Base-by-base conservation (phyloP, 164 flowering plant genomes). In the Taxillus chinensis region DNA sequence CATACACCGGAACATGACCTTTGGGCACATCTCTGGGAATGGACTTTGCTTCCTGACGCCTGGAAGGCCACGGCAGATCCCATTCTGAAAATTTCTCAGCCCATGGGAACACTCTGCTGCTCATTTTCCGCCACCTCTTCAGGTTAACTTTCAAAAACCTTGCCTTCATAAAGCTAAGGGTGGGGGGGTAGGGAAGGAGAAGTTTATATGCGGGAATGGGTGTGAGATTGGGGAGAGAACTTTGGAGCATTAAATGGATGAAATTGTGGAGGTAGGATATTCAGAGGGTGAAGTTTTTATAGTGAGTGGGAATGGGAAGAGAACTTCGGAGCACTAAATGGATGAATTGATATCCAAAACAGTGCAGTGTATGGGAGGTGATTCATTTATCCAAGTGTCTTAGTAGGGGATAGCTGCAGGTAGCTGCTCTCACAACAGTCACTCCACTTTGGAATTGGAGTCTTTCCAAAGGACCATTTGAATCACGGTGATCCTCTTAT, bases 1-100 rank as follows among this genome's bases (percentile, higher is more conserved):
- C 95, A 50, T 91, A 88, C 5, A 91, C 89, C 13, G 84, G 95
- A 60, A 91, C 62, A 67, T 91, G 97, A 56, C 97, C 97, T 76
- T 77, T 88, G 3, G 97, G 97, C 12, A 90, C 97, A 68, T 87
- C 95, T 62, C 55, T 79, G 2, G 97, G 97, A 39, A 88, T 79
- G 41, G 57, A 45, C 14, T 10, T 14, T 7, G 46, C 55, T 57
- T 79, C 78, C 52, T 74, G 80, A 3, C 78, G 65, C 63, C 62
- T 53, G 57, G 77, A 71, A 15, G 84, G 54, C 81, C 85, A 74
- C 53, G 27, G 27, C 27, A 27, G 27, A 27, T 27, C 27, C 27
- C 27, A 27, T 27, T 27, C 27, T 27, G 27, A 27, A 27, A 27
- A 27, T 27, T 27, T 27, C 27, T 27, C 27, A 27, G 27, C 27